Conservation (phyloP, 2,329 filamentous ascomycete species). For the Achaetomium macrosporum region DNA sequence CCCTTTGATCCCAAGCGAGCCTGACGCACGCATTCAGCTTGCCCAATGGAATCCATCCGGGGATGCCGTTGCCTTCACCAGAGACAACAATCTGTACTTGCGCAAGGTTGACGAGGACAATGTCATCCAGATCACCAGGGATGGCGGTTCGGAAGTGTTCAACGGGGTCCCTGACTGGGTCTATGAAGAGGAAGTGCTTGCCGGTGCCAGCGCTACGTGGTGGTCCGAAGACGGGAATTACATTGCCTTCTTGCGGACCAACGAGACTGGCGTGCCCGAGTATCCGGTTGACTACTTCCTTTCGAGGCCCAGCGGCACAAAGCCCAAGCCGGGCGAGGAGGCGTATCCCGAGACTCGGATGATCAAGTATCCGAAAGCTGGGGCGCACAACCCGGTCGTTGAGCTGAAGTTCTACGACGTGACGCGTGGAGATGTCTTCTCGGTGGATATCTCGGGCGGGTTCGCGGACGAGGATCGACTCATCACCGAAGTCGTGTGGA, state of each 20-base stretch:
- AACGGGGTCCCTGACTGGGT: constrained; percentile 98
- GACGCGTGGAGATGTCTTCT: constrained; percentile 68
- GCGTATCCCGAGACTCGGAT: constrained; percentile 82
- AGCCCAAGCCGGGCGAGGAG: constrained; percentile 66
- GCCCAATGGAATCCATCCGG: constrained; percentile 86
- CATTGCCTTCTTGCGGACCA: constrained; percentile 85
- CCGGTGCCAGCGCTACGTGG: constrained; percentile 80
- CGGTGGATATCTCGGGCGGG: constrained; percentile 68
- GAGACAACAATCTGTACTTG: constrained; percentile 84
- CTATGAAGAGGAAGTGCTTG: constrained; percentile 79
- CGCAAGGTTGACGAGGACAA: constrained; percentile 54
- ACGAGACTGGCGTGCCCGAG: constrained; percentile 85
- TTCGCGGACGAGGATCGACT: constrained; percentile 78
- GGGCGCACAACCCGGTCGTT: constrained; percentile 86
- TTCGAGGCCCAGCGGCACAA: constrained; percentile 71
- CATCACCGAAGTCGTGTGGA: constrained; percentile 92
- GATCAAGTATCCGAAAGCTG: constrained; percentile 97
- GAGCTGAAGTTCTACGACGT: constrained; percentile 86
- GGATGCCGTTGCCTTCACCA: constrained; percentile 82
- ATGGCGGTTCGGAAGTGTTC: constrained; percentile 84
- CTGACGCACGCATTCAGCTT: constrained; percentile 65
- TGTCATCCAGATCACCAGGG: constrained; percentile 70
- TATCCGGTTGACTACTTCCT: constrained; percentile 93
- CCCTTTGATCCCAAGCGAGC: constrained; percentile 66
- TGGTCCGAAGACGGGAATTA: constrained; percentile 89